A percentile compares a stretch with the other conserved stretches of the same genome.
Evolutionary conservation across 2,329 filamentous ascomycete species (phyloP).

Genomic region (Penicillium palitans): DNA sequence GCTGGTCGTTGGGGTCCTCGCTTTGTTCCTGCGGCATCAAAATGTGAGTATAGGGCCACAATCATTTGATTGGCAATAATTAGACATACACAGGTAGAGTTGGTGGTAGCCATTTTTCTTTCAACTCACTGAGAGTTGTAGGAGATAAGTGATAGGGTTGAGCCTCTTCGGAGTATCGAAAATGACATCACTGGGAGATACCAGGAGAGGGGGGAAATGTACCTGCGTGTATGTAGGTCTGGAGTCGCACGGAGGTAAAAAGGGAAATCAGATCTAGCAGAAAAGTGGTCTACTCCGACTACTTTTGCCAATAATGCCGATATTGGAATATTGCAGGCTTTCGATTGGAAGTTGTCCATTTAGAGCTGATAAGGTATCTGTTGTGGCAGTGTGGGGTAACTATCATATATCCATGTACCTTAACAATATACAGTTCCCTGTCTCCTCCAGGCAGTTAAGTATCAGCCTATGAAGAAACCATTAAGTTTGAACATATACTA

Average conservation of each 20-base stretch:
- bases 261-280: not conserved
- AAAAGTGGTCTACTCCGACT: not conserved
- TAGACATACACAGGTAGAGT: not conserved
- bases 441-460: not conserved
- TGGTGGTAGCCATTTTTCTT: not conserved
- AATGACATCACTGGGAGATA: slow-evolving; percentile 24
- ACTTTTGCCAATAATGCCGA: not conserved
- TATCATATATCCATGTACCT: not conserved
- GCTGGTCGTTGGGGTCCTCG: not conserved
- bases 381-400: not conserved
- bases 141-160: slow-evolving; percentile 5
- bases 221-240: not conserved
- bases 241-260: not conserved
- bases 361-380: not conserved
- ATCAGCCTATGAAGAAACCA: not conserved
- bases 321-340: not conserved
- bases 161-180: slow-evolving; percentile 11
- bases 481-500: not conserved
- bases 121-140: not conserved
- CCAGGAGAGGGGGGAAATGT: not conserved
- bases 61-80: too few relatives aligned
- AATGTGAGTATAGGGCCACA: not conserved
- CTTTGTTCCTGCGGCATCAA: not conserved
- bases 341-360: not conserved
- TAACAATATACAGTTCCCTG: not conserved